Evolutionary conservation across 2,329 filamentous ascomycete genomes (phyloP).

Genomic region (Hymenoscyphus repandus): DNA sequence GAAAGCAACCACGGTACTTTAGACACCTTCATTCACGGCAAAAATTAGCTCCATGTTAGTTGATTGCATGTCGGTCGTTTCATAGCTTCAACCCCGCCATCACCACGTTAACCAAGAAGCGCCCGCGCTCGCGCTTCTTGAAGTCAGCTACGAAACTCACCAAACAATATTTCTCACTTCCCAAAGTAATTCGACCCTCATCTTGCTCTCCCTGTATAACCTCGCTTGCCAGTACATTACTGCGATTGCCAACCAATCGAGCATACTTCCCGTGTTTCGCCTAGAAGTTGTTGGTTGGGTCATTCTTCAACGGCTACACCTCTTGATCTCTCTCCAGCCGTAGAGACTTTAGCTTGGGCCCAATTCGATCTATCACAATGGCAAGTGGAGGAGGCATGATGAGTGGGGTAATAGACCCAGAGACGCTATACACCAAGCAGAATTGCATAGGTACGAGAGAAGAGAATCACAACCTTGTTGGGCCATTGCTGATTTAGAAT

Average conservation of each 20-base stretch:
- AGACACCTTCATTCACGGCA: too few relatives aligned
- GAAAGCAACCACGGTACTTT: too few relatives aligned
- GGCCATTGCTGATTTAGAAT: conserved; percentile 23
- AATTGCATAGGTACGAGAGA: conserved; percentile 66
- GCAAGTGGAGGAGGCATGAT: conserved; percentile 28
- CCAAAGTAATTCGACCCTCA: too few relatives aligned
- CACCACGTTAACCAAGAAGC: conserved; percentile 17
- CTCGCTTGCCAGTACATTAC: too few relatives aligned
- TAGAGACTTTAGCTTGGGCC: neutral
- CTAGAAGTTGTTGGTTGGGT: neutral
- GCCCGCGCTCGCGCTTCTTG: conserved; percentile 7
- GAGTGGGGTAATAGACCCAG: conserved; percentile 67
- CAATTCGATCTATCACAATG: conserved; percentile 20
- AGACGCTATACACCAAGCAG: conserved; percentile 88
- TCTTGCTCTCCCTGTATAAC: too few relatives aligned
- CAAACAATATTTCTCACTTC: neutral
- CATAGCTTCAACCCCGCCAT: conserved; percentile 22
- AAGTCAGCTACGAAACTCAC: neutral
- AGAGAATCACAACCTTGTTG: conserved; percentile 4
- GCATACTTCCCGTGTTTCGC: neutral
- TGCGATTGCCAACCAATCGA: neutral
- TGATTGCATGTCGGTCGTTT: neutral
- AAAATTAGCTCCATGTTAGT: neutral
- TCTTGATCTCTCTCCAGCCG: neutral
- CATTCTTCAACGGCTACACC: neutral